A percentile compares a stretch with the other conserved stretches of the same genome.
These are phyloP conservation scores for Clarireedia homoeocarpa DNA, from an alignment of 2,329 filamentous ascomycete genomes.

Conservation along the genomic window DNA sequence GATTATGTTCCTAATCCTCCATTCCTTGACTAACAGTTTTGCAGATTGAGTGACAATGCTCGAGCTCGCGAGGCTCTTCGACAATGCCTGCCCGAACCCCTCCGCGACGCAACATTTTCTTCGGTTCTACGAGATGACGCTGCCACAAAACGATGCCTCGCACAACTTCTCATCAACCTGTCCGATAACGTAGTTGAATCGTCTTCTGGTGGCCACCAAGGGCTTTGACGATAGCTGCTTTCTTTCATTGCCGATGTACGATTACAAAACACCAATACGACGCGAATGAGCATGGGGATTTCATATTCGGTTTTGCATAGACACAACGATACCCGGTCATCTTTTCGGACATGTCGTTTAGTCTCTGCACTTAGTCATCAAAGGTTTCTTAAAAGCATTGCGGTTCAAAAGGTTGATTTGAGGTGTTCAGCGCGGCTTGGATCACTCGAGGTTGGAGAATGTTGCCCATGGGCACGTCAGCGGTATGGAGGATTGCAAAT, in stretches of 20 bases:
- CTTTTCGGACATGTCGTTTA: constrained; percentile 21
- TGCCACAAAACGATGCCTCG: constrained; percentile 92
- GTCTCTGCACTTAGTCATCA: constrained; percentile 20
- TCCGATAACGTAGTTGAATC: constrained; percentile 69
- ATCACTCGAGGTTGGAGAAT: constrained; percentile 8
- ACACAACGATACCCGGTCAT: constrained; percentile 29
- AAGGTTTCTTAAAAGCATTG: constrained; percentile 26
- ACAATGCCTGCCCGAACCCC: constrained; percentile 94
- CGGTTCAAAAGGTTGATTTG: constrained; percentile 16
- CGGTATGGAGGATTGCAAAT: constrained; percentile 10
- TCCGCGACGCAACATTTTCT: constrained; percentile 96
- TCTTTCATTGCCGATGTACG: constrained; percentile 23
- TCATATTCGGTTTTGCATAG: constrained; percentile 29
- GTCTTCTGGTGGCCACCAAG: constrained; percentile 25
- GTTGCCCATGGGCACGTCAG: neutral
- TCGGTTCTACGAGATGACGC: constrained; percentile 94
- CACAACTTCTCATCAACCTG: constrained; percentile 94
- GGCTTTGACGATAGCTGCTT: constrained; percentile 20
- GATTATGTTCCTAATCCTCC: constrained; percentile 25
- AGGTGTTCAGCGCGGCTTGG: constrained; percentile 17
- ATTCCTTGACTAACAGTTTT: constrained; percentile 9
- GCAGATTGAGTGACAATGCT: constrained; percentile 87
- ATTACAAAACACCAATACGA: constrained; percentile 23
- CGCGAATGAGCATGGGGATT: constrained; percentile 17
- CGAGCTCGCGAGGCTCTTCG: constrained; percentile 88